Percentiles rank a stretch among this genome's conserved stretches.
Conservation (phyloP, 2,329 filamentous ascomycete species). For the Blumeria graminis region DNA sequence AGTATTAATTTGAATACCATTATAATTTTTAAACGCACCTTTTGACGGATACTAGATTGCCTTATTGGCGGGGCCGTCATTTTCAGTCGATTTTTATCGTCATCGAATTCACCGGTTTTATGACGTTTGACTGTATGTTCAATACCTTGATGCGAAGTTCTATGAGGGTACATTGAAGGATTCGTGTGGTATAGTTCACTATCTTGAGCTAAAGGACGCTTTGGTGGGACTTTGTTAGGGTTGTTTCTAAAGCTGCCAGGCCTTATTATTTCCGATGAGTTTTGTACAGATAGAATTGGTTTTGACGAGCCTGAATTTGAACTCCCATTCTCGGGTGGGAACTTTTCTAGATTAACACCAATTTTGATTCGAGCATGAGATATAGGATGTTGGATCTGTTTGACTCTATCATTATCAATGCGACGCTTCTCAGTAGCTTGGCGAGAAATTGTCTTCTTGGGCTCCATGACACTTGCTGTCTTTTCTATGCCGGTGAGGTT, state of each 20-base stretch:
- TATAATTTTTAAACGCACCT: slow-evolving; percentile 9
- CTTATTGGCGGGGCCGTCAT: slow-evolving; percentile 70
- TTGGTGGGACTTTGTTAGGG: slow-evolving; percentile 41
- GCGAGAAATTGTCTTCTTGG: slow-evolving; percentile 40
- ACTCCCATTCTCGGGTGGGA: slow-evolving; percentile 2
- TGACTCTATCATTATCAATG: slow-evolving; percentile 33
- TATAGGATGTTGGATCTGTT: slow-evolving; percentile 37
- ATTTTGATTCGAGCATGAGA: slow-evolving; percentile 31
- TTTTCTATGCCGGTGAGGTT: slow-evolving; percentile 19
- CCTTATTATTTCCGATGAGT: slow-evolving; percentile 18
- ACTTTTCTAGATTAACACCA: slow-evolving; percentile 13
- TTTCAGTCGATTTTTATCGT: slow-evolving; percentile 35
- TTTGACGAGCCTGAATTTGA: slow-evolving; percentile 5
- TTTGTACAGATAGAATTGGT: background rate
- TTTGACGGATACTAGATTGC: slow-evolving; percentile 39
- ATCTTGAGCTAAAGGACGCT: slow-evolving; percentile 47
- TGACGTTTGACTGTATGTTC: slow-evolving; percentile 47
- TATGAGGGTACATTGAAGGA: slow-evolving; percentile 26
- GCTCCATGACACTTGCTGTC: slow-evolving; percentile 25
- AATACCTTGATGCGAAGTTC: slow-evolving; percentile 38
- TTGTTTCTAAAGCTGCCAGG: slow-evolving; percentile 20
- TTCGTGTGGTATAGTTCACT: slow-evolving; percentile 23
- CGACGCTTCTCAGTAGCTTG: slow-evolving; percentile 27
- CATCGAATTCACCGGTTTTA: slow-evolving; percentile 47
- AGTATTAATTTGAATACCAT: slow-evolving; percentile 15